A percentile compares a stretch with the other conserved stretches of the same genome.
Conservation (phyloP, 148 eudicot genomes). For the Camellia sinensis region DNA sequence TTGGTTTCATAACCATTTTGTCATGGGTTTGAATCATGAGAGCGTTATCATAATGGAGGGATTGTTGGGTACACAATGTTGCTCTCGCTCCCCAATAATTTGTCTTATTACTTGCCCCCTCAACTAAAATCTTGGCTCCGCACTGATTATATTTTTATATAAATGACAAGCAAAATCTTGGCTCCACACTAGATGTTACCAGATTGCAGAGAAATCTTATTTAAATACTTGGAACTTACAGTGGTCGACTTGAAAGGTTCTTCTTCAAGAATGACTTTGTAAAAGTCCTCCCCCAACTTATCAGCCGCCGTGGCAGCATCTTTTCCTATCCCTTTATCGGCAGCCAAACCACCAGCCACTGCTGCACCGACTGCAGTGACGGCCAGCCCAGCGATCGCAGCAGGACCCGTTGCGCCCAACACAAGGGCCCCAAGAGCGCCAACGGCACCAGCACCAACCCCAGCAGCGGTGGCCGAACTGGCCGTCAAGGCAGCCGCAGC, state of each 20-base stretch:
- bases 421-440: slow-evolving; percentile 76
- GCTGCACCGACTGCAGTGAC: slow-evolving; percentile 92
- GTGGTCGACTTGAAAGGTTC: slow-evolving; percentile 92
- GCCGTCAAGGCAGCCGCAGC: slow-evolving; percentile 85
- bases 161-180: too few species aligned
- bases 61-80: too few species aligned
- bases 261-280: slow-evolving; percentile 77
- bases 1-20: too few species aligned
- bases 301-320: slow-evolving; percentile 77
- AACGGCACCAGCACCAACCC: slow-evolving; percentile 85
- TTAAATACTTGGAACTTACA: slow-evolving; percentile 31
- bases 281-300: slow-evolving; percentile 82
- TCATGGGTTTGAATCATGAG: too few species aligned
- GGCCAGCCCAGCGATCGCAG: slow-evolving; percentile 67
- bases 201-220: background rate
- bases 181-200: background rate
- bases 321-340: slow-evolving; percentile 59
- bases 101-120: too few species aligned
- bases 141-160: too few species aligned
- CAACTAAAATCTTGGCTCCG: too few species aligned
- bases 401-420: slow-evolving; percentile 79
- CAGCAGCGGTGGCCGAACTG: slow-evolving; percentile 78
- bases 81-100: too few species aligned
- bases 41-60: too few species aligned
- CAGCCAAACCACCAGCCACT: slow-evolving; percentile 71